These are phyloP conservation scores for Paecilomyces niveus DNA, from an alignment of 2,329 filamentous ascomycete species.

Conservation along the genomic window DNA sequence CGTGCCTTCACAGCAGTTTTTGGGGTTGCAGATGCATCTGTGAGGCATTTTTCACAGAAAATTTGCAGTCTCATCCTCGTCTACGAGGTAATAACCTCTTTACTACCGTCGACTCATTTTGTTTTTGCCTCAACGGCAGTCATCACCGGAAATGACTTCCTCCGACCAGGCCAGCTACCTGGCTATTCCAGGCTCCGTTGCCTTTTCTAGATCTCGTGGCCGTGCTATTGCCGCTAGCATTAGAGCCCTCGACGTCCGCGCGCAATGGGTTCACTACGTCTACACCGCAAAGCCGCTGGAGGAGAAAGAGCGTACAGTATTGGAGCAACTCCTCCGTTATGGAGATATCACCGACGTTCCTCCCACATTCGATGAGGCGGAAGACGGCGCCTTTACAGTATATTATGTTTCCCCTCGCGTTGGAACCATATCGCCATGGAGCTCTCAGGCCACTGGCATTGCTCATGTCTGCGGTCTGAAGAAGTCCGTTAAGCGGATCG, in stretches of 20 bases:
- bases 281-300: conserved; percentile 47
- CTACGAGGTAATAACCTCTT: not conserved
- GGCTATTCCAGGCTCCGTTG: conserved; percentile 34
- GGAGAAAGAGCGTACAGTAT: conserved; percentile 41
- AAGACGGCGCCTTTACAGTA: conserved; percentile 47
- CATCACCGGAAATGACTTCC: conserved; percentile 24
- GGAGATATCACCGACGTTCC: conserved; percentile 48
- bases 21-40: conserved; percentile 13
- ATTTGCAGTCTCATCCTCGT: not conserved
- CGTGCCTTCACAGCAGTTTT: conserved; percentile 3
- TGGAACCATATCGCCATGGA: conserved; percentile 87
- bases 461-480: conserved; percentile 83
- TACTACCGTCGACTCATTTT: not conserved
- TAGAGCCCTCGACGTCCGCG: conserved; percentile 36
- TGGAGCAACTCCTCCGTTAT: conserved; percentile 56
- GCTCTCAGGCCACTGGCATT: conserved; percentile 90
- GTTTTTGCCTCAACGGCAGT: not conserved
- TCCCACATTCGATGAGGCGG: conserved; percentile 35
- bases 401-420: conserved; percentile 75
- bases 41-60: conserved; percentile 6
- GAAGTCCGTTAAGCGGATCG: conserved; percentile 66
- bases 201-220: conserved; percentile 40
- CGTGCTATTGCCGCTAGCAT: conserved; percentile 36
- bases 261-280: conserved; percentile 57
- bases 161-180: conserved; percentile 23